Evolutionary conservation across 148 eudicot genomes (phyloP).

Genomic region (Selenicereus undatus): DNA sequence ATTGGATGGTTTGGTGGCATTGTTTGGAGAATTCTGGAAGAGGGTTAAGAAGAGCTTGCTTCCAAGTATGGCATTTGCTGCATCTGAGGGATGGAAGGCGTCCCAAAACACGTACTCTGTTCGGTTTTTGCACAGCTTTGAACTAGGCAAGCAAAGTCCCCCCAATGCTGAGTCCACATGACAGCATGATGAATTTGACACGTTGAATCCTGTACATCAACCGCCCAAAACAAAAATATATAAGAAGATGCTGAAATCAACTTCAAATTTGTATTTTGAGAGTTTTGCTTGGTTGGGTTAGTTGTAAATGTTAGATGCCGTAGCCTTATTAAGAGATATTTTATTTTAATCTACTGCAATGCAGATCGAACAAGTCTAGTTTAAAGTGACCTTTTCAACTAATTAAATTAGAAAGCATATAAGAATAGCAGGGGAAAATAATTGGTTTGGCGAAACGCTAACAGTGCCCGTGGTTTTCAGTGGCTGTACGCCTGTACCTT

Average conservation of each 20-base stretch:
- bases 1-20: background rate
- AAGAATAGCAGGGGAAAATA: too few species aligned
- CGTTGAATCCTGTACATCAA: slow-evolving; percentile 53
- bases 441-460: too few species aligned
- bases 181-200: slow-evolving; percentile 80
- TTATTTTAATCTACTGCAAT: too few species aligned
- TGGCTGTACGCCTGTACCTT: too few species aligned
- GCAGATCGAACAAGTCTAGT: too few species aligned
- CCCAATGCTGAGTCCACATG: slow-evolving; percentile 68
- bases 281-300: too few species aligned
- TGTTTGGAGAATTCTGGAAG: slow-evolving; percentile 23
- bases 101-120: slow-evolving; percentile 87
- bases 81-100: slow-evolving; percentile 90
- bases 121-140: slow-evolving; percentile 60
- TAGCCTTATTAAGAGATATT: too few species aligned
- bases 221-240: background rate
- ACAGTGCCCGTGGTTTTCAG: too few species aligned
- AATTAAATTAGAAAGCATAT: too few species aligned
- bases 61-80: slow-evolving; percentile 76
- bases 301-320: too few species aligned
- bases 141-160: slow-evolving; percentile 77
- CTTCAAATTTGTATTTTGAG: background rate
- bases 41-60: slow-evolving; percentile 45
- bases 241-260: too few species aligned
- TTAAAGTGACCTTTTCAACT: too few species aligned